These are phyloP conservation scores for Scheffersomyces ergatensis DNA, from an alignment of 805 yeast species.

Conservation along the genomic window DNA sequence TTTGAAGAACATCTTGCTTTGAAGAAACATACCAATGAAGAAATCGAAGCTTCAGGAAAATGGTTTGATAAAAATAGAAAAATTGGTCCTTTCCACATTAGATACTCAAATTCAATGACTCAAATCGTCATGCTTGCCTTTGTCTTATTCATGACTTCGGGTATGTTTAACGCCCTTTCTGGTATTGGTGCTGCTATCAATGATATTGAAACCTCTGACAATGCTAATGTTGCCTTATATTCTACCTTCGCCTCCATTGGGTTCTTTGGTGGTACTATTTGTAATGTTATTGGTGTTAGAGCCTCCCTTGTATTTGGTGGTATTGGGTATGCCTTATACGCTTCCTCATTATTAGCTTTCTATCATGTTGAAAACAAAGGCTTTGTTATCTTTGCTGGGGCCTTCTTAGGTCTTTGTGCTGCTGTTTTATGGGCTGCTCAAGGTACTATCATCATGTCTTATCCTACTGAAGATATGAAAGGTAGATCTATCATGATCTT, in stretches of 20 bases:
- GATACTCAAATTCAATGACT: conserved; percentile 9
- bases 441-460: conserved; percentile 54
- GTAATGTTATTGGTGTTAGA: conserved; percentile 48
- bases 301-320: conserved; percentile 51
- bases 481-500: conserved; percentile 53
- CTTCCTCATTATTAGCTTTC: conserved; percentile 50
- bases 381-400: conserved; percentile 56
- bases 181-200: conserved; percentile 51
- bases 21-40: conserved; percentile 22
- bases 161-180: conserved; percentile 50
- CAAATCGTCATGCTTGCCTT: conserved; percentile 48
- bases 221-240: conserved; percentile 52
- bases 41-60: conserved; percentile 29
- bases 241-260: conserved; percentile 56
- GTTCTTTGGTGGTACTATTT: conserved; percentile 54
- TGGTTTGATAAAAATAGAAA: conserved; percentile 35
- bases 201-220: conserved; percentile 38
- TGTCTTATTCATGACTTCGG: conserved; percentile 50
- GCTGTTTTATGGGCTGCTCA: conserved; percentile 59
- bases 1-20: conserved; percentile 16
- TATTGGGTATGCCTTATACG: conserved; percentile 52
- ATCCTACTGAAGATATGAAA: conserved; percentile 50
- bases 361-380: conserved; percentile 46
- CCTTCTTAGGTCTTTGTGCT: conserved; percentile 56
- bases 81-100: conserved; percentile 2